Evolutionary conservation across 441 rosid species (phyloP).

Genomic region (Populus hybrid): DNA sequence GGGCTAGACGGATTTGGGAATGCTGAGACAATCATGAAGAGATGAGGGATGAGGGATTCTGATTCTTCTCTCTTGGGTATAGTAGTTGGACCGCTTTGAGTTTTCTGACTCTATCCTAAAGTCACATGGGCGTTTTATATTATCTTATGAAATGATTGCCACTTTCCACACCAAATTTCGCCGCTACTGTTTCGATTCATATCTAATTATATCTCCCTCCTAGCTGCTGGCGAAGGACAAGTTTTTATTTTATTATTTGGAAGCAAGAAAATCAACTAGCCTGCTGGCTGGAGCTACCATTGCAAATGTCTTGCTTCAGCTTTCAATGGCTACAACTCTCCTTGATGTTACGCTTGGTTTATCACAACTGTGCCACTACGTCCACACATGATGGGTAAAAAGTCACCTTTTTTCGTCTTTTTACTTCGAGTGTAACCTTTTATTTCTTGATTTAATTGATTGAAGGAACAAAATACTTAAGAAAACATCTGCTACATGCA

Average conservation of each 20-base stretch:
- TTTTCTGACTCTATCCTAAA: constrained; percentile 16
- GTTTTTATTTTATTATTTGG: not conserved
- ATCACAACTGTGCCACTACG: no score
- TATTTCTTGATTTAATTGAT: no score
- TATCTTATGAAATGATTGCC: not conserved
- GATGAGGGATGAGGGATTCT: constrained; percentile 30
- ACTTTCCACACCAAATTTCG: not conserved
- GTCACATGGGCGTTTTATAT: constrained; percentile 19
- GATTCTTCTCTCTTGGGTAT: constrained; percentile 31
- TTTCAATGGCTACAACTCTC: no score
- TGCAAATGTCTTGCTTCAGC: not conserved
- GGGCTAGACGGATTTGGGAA: constrained; percentile 28
- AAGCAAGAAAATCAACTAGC: not conserved
- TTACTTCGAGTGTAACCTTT: no score
- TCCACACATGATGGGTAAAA: no score
- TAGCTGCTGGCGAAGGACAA: not conserved
- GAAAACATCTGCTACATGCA: not conserved
- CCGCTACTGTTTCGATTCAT: not conserved
- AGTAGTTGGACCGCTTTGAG: constrained; percentile 31
- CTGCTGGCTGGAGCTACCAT: not conserved
- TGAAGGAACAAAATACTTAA: no score
- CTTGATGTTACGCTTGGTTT: no score
- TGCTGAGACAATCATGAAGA: constrained; percentile 37
- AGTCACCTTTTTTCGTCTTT: no score
- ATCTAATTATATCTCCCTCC: not conserved